Conservation (phyloP, 495 filamentous ascomycete genomes). For the Podospora sp. region DNA sequence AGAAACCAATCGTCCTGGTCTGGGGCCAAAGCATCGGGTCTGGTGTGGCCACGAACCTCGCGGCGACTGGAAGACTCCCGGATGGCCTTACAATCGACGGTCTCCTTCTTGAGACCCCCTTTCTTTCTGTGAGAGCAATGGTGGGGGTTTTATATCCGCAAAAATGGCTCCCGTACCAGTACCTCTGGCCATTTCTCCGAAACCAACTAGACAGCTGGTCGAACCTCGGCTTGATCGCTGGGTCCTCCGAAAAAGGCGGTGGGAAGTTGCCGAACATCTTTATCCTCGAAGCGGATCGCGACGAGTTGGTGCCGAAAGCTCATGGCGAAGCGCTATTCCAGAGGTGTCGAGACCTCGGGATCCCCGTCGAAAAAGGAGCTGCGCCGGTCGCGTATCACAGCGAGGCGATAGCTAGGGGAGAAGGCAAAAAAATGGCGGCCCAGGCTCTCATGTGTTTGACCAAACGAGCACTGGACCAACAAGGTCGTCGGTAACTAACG, state of each 20-base stretch:
- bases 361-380: conserved; percentile 41
- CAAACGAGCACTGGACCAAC: conserved; percentile 21
- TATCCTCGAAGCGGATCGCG: conserved; percentile 63
- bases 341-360: conserved; percentile 43
- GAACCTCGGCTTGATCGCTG: conserved; percentile 43
- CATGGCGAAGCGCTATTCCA: conserved; percentile 55
- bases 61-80: conserved; percentile 30
- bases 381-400: conserved; percentile 49
- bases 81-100: conserved; percentile 37
- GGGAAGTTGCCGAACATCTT: conserved; percentile 46
- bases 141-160: conserved; percentile 75
- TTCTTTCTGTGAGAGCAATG: conserved; percentile 73
- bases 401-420: conserved; percentile 46
- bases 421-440: conserved; percentile 46
- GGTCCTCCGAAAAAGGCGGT: conserved; percentile 23
- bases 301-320: conserved; percentile 67
- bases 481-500: conserved; percentile 13
- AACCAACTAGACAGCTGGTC: conserved; percentile 51
- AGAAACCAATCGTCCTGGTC: conserved; percentile 55
- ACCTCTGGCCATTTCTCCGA: conserved; percentile 53
- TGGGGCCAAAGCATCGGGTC: conserved; percentile 82
- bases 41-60: conserved; percentile 59
- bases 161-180: conserved; percentile 74
- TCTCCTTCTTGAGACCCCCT: conserved; percentile 76
- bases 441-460: conserved; percentile 33